Base-by-base conservation (phyloP, 768 basidiomycete species). In the Lactifluus piperatus region DNA sequence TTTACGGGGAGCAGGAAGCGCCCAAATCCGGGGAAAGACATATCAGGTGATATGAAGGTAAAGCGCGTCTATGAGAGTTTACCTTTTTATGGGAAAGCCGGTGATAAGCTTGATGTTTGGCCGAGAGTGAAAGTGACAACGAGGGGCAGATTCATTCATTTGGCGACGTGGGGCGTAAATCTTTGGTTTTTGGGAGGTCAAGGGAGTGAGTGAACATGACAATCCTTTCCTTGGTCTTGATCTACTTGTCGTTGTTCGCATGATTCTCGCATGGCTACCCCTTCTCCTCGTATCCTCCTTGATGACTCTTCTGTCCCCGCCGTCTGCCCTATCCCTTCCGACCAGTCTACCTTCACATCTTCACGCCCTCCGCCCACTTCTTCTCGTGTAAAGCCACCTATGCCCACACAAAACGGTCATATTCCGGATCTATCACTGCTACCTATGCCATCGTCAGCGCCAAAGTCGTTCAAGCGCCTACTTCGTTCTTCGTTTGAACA, bases 401-500 rank as follows among this genome's bases (percentile, higher is more conserved):
- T n/a, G n/a, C n/a, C 34, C 10, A 34, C 11, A 34, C 34, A 34
- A 9, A 34, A 8, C 3, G 11, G 4, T 34, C 34, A 11, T 34
- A 9, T 34, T 34, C 11, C 34, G 10, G 34, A 34, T 34, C 72
- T 64, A 57, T 67, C 49, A 67, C 71, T 60, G 58, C 64, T 68
- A 20, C 27, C n/a, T 11, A 36, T 43, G 18, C 18, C 58, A 8
- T 22, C 58, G 10, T 70, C 75, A 30, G 77, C 78, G 51, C 75
- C 79, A 41, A 82, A 76, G 66, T 75, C 83, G 5, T 82, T 88
- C 67, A 79, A 79, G 66, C 81, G 84, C 43, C 71, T 88, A 57
- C 50, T 64, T n/a, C 81, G 83, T 56, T 81, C 84, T 3, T 81
- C 84, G 5, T 71, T 89, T 24, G 85, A 85, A 66, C 82, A 86